Conservation (phyloP, 768 basidiomycete species). For the Porphyrellus cyaneotinctus region DNA sequence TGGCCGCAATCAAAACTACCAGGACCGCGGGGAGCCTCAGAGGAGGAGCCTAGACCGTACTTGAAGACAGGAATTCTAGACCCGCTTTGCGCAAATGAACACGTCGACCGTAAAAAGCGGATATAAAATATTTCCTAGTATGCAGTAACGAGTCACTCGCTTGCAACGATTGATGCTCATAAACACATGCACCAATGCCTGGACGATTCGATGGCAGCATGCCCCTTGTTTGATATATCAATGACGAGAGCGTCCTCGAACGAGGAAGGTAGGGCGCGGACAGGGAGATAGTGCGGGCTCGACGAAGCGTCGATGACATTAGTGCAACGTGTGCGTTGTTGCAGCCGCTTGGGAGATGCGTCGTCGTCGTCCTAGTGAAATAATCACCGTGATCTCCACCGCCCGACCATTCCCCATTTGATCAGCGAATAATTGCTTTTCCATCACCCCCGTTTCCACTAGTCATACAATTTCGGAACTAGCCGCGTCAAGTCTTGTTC, state of each 20-base stretch:
- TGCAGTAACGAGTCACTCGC: conserved; percentile 1
- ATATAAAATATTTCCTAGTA: conserved; percentile 7
- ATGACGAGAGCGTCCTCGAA: conserved; percentile 8
- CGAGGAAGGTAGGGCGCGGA: conserved; percentile 12
- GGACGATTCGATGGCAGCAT: conserved; percentile 11
- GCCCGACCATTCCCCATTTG: conserved; percentile 13
- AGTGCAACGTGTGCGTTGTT: neutral
- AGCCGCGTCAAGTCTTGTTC: neutral
- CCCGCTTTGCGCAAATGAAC: conserved; percentile 13
- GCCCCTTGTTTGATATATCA: neutral
- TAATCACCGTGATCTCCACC: conserved; percentile 27
- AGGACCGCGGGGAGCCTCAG: conserved; percentile 14
- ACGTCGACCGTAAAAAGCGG: conserved; percentile 7
- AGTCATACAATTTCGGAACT: conserved; percentile 5
- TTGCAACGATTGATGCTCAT: conserved; percentile 7
- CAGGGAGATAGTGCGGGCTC: conserved; percentile 3
- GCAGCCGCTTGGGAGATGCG: neutral
- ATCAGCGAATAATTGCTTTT: conserved; percentile 6
- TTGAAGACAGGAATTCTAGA: conserved; percentile 9
- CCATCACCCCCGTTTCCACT: conserved; percentile 4
- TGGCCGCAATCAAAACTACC: neutral
- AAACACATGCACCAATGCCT: neutral
- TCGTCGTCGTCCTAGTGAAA: conserved; percentile 1
- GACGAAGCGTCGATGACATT: conserved; percentile 5
- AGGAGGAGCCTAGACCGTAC: neutral